Percentiles rank a stretch among this genome's conserved stretches.
Conservation (phyloP, 228 moss, liverwort and hornwort genomes). For the Sphagnum fallax region DNA sequence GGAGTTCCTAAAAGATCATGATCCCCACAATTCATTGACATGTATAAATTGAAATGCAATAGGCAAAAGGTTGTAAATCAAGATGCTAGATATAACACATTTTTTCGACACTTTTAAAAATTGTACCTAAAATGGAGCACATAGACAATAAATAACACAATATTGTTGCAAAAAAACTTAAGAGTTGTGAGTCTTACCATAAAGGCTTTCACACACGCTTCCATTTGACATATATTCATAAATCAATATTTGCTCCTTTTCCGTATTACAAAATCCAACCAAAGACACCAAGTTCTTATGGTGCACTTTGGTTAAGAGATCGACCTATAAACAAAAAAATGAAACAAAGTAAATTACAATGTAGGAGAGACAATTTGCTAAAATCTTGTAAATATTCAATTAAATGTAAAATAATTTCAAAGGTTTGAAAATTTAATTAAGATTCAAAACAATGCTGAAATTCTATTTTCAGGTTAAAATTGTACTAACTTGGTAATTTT, state of each 20-base stretch:
- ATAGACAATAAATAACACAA: too few relatives aligned
- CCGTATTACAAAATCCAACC: constrained; percentile 18
- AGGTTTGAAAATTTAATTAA: not conserved
- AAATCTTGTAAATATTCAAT: not conserved
- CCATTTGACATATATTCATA: constrained; percentile 23
- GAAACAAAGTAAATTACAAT: too few relatives aligned
- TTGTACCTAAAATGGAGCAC: too few relatives aligned
- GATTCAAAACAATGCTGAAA: not conserved
- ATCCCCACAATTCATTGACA: not conserved
- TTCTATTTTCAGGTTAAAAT: too few relatives aligned
- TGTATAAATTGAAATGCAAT: not conserved
- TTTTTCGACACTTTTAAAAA: not conserved
- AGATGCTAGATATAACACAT: not conserved
- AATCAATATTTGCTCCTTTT: constrained; percentile 16
- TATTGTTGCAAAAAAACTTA: not conserved
- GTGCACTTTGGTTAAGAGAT: constrained; percentile 14
- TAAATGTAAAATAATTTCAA: not conserved
- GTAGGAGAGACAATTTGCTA: not conserved
- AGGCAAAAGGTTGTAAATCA: not conserved
- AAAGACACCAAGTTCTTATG: constrained; percentile 29
- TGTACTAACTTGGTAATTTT: not conserved
- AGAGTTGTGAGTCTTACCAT: not conserved
- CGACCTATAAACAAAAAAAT: constrained; percentile 12
- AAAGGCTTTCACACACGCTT: constrained; percentile 8
- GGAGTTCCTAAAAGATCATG: not conserved